A percentile compares a stretch with the other conserved stretches of the same genome.
These are phyloP conservation scores for Gracilaria vermiculophylla DNA, from an alignment of 23 red algal genomes.

Conservation along the genomic window DNA sequence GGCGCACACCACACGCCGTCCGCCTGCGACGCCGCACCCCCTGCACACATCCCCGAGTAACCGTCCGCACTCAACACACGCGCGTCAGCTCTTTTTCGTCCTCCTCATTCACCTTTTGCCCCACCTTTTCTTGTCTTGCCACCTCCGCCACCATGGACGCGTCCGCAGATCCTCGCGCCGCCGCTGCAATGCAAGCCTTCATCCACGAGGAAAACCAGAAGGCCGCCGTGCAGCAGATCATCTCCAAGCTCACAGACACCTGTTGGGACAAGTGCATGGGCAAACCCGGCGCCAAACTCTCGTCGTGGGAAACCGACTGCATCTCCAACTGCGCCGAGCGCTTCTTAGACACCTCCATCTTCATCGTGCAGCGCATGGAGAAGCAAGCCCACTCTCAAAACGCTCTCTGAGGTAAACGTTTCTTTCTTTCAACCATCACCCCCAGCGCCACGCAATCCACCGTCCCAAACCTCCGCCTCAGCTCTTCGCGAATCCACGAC, in stretches of 20 bases:
- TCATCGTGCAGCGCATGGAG: constrained; percentile 93
- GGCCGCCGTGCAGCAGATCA: constrained; percentile 93
- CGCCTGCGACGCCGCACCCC: too few relatives aligned
- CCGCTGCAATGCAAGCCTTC: constrained; percentile 78
- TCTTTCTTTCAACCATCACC: neutral
- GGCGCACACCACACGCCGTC: too few relatives aligned
- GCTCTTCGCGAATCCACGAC: neutral
- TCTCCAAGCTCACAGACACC: constrained; percentile 94
- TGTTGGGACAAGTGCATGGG: constrained; percentile 99
- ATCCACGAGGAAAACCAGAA: constrained; percentile 95
- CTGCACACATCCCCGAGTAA: too few relatives aligned
- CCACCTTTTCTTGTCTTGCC: too few relatives aligned
- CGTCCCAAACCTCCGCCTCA: neutral
- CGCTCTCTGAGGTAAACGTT: neutral
- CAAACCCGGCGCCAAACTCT: constrained; percentile 94
- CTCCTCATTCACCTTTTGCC: neutral
- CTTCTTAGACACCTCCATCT: constrained; percentile 86
- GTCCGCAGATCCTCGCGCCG: constrained; percentile 39
- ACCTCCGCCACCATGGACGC: neutral
- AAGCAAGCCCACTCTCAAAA: constrained; percentile 40
- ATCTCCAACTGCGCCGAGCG: constrained; percentile 96
- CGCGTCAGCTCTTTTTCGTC: neutral
- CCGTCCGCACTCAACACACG: too few relatives aligned
- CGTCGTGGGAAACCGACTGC: constrained; percentile 89
- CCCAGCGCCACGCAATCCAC: neutral